Base-by-base conservation (phyloP, 352 stramenopile species). In the Globisporangium sylvaticum region DNA sequence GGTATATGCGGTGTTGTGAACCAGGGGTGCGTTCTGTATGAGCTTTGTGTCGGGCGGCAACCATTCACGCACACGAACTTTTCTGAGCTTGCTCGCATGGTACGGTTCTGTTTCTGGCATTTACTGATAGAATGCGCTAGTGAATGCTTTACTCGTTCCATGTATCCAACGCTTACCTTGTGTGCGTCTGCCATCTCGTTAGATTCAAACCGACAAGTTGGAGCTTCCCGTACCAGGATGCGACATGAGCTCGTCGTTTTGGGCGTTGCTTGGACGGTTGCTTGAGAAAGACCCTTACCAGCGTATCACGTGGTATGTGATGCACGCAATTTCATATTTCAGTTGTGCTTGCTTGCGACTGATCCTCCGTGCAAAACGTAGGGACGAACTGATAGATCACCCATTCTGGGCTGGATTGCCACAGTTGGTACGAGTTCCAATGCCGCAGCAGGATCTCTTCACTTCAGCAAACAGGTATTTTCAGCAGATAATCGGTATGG, bases 1-100 rank as follows among this genome's bases (percentile, higher is more conserved):
- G 34, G 12, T 42, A 14, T 42, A 4, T 66, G 32, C 32, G 31
- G 15, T 27, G 12, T 34, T 46, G 50, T 42, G 27, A n/a, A 56
- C 3, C 44, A 95, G 87, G 88, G 88, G 0, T 96, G 88, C 29
- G 76, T 96, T 25, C 56, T 96, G 31, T 96, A 83, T 64, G 88
- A 96, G 57, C 70, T 96, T 10, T 79, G 71, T 52, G 88, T 83
- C 12, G 86, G 86, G 1, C 72, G 67, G 2, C 81, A 89, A 60
- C 81, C 86, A 20, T 94, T 94, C 67, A 88, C 71, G 4, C 80
- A 93, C 57, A 87, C 80, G 1, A 88, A 83, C 61, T 94, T 92
- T 56, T 76, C 81, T 0, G 78, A 94, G 39, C 69, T 96, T 14
- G 81, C 77, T 34, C 78, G 77, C 66, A 89, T 88, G 72, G 87